Evolutionary conservation across 305 asterid genomes (phyloP), one percentile per base, ranked within the genome.

Genomic region (Solanum hybrid): DNA sequence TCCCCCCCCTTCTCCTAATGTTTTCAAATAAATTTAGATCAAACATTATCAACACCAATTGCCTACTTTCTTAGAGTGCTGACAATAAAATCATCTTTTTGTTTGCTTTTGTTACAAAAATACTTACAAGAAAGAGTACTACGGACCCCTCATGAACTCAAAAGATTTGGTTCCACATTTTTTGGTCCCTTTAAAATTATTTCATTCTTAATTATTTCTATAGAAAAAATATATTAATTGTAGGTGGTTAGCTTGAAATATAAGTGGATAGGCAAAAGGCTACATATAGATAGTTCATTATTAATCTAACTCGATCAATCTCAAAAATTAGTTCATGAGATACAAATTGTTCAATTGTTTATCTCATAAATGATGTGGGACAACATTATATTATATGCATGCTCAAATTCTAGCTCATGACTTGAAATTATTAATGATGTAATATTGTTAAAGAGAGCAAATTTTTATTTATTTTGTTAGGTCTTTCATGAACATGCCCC

Each of bases 41-140:
- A 1, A 84, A 20, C 88, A 84, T 84, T 84, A 84, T 84, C 29
- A 51, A 29, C 24, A 29, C 88, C 72, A 84, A 31, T 84, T 45
- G 38, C 4, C 3, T 29, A 84, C 88, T 84, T 84, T 84, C 39
- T 84, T 51, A 84, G 88, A 84, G 76, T 84, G 88, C 75, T 51
- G 41, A 51, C 88, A 51, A 51, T 84, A 51, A 84, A 84, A 51
- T 84, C 75, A 84, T 84, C 88, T 84, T 51, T 51, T 45, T 51
- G 76, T 84, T 51, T 84, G 88, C 88, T 84, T 84, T 51, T 84
- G 88, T 84, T 84, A 51, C 75, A 51, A 31, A 84, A 84, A 29
- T 33, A 51, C 88, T 84, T 84, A 29, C 20, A 84, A 51, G 5
- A 51, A 51, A 84, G 88, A 84, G 76, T 84, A 45, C 41, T 51